These are phyloP conservation scores for Carex pumila DNA, from an alignment of 176 grass and related monocot species.

Conservation along the genomic window DNA sequence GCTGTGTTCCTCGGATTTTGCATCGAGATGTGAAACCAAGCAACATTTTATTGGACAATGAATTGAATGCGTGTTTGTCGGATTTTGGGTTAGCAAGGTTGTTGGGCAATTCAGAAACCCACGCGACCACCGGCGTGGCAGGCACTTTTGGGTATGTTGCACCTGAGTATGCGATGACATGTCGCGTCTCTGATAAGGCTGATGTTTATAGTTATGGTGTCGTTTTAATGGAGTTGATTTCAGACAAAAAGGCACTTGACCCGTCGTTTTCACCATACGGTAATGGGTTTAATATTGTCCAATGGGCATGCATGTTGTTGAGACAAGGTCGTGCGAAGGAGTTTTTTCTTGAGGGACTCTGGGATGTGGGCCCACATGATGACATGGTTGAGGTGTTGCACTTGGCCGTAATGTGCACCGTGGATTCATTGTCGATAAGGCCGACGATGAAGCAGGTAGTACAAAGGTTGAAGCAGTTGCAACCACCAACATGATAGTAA, in stretches of 20 bases:
- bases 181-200: slow-evolving; percentile 92
- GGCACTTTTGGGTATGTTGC: slow-evolving; percentile 98
- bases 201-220: slow-evolving; percentile 96
- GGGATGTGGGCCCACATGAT: slow-evolving; percentile 76
- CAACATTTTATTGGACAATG: slow-evolving; percentile 88
- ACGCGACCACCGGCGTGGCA: slow-evolving; percentile 92
- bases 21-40: slow-evolving; percentile 92
- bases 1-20: slow-evolving; percentile 82
- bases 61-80: slow-evolving; percentile 75
- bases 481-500: slow-evolving; percentile 47
- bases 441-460: slow-evolving; percentile 93
- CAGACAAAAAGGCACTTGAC: slow-evolving; percentile 94
- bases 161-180: slow-evolving; percentile 97
- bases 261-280: slow-evolving; percentile 91
- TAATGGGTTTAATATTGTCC: slow-evolving; percentile 98
- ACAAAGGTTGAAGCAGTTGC: slow-evolving; percentile 87
- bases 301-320: slow-evolving; percentile 89
- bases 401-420: slow-evolving; percentile 84
- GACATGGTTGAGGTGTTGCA: slow-evolving; percentile 85
- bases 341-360: slow-evolving; percentile 85
- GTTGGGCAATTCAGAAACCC: slow-evolving; percentile 95
- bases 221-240: slow-evolving; percentile 95
- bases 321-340: slow-evolving; percentile 70
- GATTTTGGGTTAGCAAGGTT: slow-evolving; percentile 92
- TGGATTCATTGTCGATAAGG: slow-evolving; percentile 65